These are phyloP conservation scores for Blastomyces emzantsi DNA, from an alignment of 2,329 filamentous ascomycete species.

Conservation along the genomic window DNA sequence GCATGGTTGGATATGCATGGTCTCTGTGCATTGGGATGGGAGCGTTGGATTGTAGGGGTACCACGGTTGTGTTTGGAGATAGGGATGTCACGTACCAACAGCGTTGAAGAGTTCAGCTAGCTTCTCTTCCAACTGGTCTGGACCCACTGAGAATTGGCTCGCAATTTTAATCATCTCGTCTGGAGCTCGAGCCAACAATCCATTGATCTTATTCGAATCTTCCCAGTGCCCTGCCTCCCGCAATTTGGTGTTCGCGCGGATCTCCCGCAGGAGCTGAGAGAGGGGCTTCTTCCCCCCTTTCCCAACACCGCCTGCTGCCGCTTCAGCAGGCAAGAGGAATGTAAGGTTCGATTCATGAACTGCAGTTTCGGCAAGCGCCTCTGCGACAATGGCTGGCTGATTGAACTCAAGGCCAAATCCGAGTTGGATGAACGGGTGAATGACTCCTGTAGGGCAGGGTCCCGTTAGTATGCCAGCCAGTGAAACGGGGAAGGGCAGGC, in stretches of 20 bases:
- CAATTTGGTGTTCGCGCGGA: conserved; percentile 50
- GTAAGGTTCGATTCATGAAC: conserved; percentile 53
- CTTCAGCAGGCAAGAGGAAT: conserved; percentile 42
- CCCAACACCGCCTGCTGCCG: conserved; percentile 26
- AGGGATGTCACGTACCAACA: conserved; percentile 33
- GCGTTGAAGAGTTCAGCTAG: conserved; percentile 63
- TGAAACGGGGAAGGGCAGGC: background rate
- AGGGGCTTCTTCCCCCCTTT: conserved; percentile 36
- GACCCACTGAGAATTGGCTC: conserved; percentile 48
- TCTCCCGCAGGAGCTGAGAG: conserved; percentile 53
- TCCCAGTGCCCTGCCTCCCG: conserved; percentile 42
- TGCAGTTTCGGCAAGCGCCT: conserved; percentile 67
- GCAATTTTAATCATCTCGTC: conserved; percentile 56
- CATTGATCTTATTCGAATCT: conserved; percentile 60
- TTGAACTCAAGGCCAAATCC: conserved; percentile 76
- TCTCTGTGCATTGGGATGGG: background rate
- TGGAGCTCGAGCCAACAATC: conserved; percentile 54
- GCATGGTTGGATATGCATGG: background rate
- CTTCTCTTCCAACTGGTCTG: conserved; percentile 49
- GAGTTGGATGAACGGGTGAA: conserved; percentile 77
- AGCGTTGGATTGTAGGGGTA: background rate
- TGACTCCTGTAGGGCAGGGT: conserved; percentile 43
- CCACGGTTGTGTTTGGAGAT: background rate
- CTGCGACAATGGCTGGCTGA: conserved; percentile 71
- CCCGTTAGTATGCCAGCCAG: background rate